Conservation (phyloP, 805 yeast species). For the Yarrowia sp. region DNA sequence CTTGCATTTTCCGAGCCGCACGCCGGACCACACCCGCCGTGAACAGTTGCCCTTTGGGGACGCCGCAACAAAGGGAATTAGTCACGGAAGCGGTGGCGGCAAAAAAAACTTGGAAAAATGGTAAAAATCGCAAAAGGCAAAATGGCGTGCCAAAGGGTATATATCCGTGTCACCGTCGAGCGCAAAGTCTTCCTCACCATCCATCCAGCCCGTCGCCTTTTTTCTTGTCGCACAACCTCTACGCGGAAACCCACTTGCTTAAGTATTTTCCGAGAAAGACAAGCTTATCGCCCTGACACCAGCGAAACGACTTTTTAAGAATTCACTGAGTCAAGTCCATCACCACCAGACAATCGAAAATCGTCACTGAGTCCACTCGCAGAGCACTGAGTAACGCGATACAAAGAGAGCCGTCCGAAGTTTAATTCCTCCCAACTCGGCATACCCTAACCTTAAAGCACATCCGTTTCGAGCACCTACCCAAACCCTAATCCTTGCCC, state of each 20-base stretch:
- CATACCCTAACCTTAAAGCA: background rate
- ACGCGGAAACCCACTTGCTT: constrained; percentile 7
- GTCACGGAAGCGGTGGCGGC: background rate
- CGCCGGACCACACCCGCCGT: background rate
- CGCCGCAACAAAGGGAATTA: background rate
- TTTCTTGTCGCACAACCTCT: background rate
- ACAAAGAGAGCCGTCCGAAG: background rate
- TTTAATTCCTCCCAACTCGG: background rate
- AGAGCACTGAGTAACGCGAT: constrained; percentile 22
- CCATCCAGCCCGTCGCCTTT: background rate
- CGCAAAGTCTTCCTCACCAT: constrained; percentile 17
- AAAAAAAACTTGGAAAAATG: background rate
- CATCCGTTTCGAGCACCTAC: too few species aligned
- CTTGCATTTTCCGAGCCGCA: constrained; percentile 1
- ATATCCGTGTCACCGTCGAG: constrained; percentile 16
- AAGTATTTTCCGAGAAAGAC: constrained; percentile 8
- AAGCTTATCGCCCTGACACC: constrained; percentile 12
- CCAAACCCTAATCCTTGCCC: background rate
- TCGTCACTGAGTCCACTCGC: constrained; percentile 18
- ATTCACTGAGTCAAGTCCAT: constrained; percentile 26
- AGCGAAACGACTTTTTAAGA: background rate
- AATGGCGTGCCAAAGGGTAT: background rate
- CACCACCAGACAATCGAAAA: constrained; percentile 25
- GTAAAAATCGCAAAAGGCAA: background rate
- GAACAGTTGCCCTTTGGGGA: constrained; percentile 16